These are phyloP conservation scores for Xylaria flabelliformis DNA, from an alignment of 495 filamentous ascomycete species.

Conservation along the genomic window DNA sequence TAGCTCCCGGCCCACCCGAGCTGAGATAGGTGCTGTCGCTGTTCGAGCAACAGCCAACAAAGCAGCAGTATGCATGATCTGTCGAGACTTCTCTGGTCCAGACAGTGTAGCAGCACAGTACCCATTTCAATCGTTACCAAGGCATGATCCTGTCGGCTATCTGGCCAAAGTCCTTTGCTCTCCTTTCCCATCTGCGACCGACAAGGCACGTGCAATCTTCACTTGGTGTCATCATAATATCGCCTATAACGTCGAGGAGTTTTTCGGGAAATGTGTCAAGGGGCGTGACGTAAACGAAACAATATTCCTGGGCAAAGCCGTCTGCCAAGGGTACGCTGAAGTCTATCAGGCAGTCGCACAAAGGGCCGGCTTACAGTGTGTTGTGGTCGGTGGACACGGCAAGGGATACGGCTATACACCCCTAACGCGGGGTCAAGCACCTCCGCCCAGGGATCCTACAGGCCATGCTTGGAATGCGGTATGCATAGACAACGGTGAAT, in stretches of 20 bases:
- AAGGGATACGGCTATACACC: slow-evolving; percentile 79
- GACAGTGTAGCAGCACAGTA: slow-evolving; percentile 80
- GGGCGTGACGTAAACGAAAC: slow-evolving; percentile 71
- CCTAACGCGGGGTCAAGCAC: slow-evolving; percentile 57
- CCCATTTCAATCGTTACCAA: slow-evolving; percentile 71
- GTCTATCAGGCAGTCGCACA: slow-evolving; percentile 77
- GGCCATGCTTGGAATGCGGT: slow-evolving; percentile 94
- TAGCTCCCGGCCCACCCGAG: slow-evolving; percentile 49
- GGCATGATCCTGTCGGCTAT: slow-evolving; percentile 65
- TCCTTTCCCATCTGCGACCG: slow-evolving; percentile 80
- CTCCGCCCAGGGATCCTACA: slow-evolving; percentile 61
- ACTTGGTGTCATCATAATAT: slow-evolving; percentile 97
- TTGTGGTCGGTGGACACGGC: slow-evolving; percentile 79
- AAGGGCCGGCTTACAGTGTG: slow-evolving; percentile 72
- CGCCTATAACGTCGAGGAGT: slow-evolving; percentile 76
- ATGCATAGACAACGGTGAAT: slow-evolving; percentile 79
- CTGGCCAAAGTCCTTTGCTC: slow-evolving; percentile 77
- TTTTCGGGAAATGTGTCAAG: slow-evolving; percentile 71
- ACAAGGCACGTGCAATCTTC: slow-evolving; percentile 91
- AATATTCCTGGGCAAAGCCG: slow-evolving; percentile 76
- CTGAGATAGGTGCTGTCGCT: slow-evolving; percentile 50
- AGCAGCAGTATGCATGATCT: slow-evolving; percentile 67
- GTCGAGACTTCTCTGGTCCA: slow-evolving; percentile 84
- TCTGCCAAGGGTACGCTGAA: slow-evolving; percentile 91
- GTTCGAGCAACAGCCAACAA: slow-evolving; percentile 40